These are phyloP conservation scores for Micractinium sp. DNA, from an alignment of 139 green algal species.

Conservation along the genomic window DNA sequence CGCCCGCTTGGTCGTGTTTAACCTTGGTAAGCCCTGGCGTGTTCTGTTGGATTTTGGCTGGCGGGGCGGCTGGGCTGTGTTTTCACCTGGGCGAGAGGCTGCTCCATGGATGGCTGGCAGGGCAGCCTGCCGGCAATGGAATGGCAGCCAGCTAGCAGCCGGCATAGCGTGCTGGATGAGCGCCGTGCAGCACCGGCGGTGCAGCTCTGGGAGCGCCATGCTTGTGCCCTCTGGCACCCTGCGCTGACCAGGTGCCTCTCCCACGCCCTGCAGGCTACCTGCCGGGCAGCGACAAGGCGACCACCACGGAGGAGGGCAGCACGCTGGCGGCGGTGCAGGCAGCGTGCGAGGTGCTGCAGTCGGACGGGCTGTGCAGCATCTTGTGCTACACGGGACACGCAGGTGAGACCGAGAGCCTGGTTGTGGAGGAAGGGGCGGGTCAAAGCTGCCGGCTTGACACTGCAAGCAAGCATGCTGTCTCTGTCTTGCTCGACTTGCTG, in stretches of 20 bases:
- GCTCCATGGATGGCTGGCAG: too few species aligned
- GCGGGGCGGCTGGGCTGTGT: too few species aligned
- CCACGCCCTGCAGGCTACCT: conserved; percentile 50
- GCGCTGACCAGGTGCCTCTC: not conserved
- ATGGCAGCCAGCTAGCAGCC: too few species aligned
- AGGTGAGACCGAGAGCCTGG: conserved; percentile 11
- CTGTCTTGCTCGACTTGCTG: not conserved
- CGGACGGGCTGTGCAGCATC: conserved; percentile 57
- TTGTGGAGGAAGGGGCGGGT: too few species aligned
- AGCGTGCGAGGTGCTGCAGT: conserved; percentile 52
- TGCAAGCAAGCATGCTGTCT: not conserved
- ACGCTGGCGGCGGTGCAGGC: conserved; percentile 61
- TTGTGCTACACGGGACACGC: conserved; percentile 71
- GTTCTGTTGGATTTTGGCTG: too few species aligned
- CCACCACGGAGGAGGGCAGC: conserved; percentile 48
- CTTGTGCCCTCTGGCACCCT: too few species aligned
- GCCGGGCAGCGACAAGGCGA: conserved; percentile 57
- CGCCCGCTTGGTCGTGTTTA: conserved; percentile 57
- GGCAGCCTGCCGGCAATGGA: too few species aligned
- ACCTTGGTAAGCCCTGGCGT: conserved; percentile 60
- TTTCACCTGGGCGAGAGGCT: too few species aligned
- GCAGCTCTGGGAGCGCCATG: not conserved
- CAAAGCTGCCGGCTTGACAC: too few species aligned
- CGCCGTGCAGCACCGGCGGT: not conserved
- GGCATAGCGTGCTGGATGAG: too few species aligned